These are phyloP conservation scores for Symbiodinium pilosum DNA, from an alignment of 73 alveolate species.

Conservation along the genomic window DNA sequence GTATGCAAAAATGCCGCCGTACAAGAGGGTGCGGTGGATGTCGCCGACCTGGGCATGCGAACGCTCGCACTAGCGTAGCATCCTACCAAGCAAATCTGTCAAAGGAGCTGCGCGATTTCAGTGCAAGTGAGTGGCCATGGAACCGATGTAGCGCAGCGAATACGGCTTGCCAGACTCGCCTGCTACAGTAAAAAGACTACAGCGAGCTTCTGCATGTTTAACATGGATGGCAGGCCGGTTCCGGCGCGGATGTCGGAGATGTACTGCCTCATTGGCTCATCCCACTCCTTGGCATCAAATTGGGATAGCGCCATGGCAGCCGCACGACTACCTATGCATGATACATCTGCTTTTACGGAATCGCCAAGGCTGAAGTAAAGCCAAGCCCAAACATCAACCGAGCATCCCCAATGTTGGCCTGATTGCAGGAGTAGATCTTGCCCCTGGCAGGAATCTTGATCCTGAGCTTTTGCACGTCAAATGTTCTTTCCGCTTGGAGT, in stretches of 20 bases:
- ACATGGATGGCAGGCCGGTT: constrained; percentile 10
- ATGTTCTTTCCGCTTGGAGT: too few species aligned
- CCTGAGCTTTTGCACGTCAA: too few species aligned
- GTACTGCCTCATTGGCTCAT: constrained; percentile 94
- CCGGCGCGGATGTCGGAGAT: constrained; percentile 67
- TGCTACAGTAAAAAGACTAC: background rate
- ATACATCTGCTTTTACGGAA: too few species aligned
- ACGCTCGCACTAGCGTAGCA: background rate
- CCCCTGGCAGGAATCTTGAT: constrained; percentile 86
- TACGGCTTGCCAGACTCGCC: constrained; percentile 80
- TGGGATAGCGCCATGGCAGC: too few species aligned
- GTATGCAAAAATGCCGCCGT: constrained; percentile 96
- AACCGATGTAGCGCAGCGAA: constrained; percentile 96
- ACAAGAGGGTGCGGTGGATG: constrained; percentile 96
- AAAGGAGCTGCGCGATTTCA: background rate
- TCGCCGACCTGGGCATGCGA: constrained; percentile 66
- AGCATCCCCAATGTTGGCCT: constrained; percentile 88
- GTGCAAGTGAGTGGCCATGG: constrained; percentile 95
- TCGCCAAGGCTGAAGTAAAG: too few species aligned
- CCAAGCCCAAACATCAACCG: too few species aligned
- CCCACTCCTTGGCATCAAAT: constrained; percentile 50
- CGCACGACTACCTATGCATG: too few species aligned
- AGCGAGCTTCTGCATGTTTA: background rate
- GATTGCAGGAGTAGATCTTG: constrained; percentile 96
- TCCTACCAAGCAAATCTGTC: background rate